A percentile compares a stretch with the other conserved stretches of the same genome.
These are phyloP conservation scores for Tremellales sp. DNA, from an alignment of 1,284 basidiomycete genomes.

Conservation along the genomic window DNA sequence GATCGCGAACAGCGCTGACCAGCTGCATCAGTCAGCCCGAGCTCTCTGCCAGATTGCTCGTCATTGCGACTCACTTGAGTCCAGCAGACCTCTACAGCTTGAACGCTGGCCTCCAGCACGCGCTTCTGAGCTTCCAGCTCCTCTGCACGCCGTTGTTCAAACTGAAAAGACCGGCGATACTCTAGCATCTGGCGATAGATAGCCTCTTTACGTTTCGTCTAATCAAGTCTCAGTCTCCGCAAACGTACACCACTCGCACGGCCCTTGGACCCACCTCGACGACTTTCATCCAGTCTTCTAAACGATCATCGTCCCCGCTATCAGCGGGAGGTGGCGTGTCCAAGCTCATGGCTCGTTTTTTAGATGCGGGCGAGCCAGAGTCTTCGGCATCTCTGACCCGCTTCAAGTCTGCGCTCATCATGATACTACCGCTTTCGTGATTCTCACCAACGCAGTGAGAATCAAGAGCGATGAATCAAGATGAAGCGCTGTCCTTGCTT, in stretches of 20 bases:
- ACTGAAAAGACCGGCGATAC: slow-evolving; percentile 75
- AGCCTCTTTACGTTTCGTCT: slow-evolving; percentile 84
- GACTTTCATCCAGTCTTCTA: slow-evolving; percentile 43
- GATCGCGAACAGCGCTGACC: slow-evolving; percentile 30
- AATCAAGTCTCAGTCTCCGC: no score
- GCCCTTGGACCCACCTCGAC: slow-evolving; percentile 38
- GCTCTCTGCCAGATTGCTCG: slow-evolving; percentile 4
- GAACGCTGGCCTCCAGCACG: slow-evolving; percentile 71
- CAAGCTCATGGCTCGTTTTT: slow-evolving; percentile 27
- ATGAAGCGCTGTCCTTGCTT: no score
- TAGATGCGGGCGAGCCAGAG: slow-evolving; percentile 25
- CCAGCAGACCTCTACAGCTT: slow-evolving; percentile 85
- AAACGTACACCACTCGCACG: no score
- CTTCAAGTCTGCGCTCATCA: slow-evolving; percentile 47
- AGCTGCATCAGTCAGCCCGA: slow-evolving; percentile 27
- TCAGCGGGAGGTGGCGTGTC: slow-evolving; percentile 14
- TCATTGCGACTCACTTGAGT: slow-evolving; percentile 59
- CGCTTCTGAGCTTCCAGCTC: slow-evolving; percentile 69
- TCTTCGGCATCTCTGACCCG: slow-evolving; percentile 42
- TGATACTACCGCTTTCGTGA: no score
- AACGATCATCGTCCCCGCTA: slow-evolving; percentile 24
- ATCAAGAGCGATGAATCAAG: no score
- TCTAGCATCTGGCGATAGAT: slow-evolving; percentile 87
- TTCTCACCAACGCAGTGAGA: no score
- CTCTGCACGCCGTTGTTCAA: slow-evolving; percentile 62